Evolutionary conservation across 2,329 filamentous ascomycete genomes (phyloP), one percentile per base, ranked within the genome.

Genomic region (Claviceps sp.): DNA sequence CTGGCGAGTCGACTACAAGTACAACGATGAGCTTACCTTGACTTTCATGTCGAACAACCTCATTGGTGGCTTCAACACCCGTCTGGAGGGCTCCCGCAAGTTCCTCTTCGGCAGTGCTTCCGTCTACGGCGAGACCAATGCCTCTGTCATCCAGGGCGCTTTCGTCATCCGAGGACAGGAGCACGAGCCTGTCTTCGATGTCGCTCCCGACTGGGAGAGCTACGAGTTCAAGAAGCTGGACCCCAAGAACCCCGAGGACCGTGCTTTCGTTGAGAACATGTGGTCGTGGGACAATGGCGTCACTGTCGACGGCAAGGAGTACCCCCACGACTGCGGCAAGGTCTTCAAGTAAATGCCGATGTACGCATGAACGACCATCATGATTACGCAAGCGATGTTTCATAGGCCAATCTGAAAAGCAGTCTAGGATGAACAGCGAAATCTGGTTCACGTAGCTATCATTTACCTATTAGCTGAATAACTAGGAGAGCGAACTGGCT

Each of bases 1-100:
- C 71, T 98, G 89, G 88, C 83, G 82, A 70, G 76, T 90, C 63
- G 85, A 90, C 74, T 98, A 95, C 84, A 96, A 95, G 84, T 98
- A 98, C 81, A 95, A 96, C 74, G 84, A 95, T 56, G 93, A 98
- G 83, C 81, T 98, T 61, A 96, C 88, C 67, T 77, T 93, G 72
- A 86, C 86, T 67, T 98, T 98, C 86, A 98, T 98, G 93, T 91
- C 88, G 63, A 88, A 86, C 80, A 98, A 98, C 82, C 77, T 97
- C 72, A 91, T 98, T 69, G 90, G 87, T 73, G 93, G 93, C 70
- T 95, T 98, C 82, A 95, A 96, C 77, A 81, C 82, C 71, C 93
- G 93, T 79, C 88, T 98, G 55, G 93, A 98, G 81, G 93, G 70
- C 59, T 95, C 88, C 68, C 90, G 93, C 78, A 98, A 98, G 85